Evolutionary conservation across 2,329 filamentous ascomycete species (phyloP), one percentile per base, ranked within the genome.

Genomic region (Emmonsia crescens): DNA sequence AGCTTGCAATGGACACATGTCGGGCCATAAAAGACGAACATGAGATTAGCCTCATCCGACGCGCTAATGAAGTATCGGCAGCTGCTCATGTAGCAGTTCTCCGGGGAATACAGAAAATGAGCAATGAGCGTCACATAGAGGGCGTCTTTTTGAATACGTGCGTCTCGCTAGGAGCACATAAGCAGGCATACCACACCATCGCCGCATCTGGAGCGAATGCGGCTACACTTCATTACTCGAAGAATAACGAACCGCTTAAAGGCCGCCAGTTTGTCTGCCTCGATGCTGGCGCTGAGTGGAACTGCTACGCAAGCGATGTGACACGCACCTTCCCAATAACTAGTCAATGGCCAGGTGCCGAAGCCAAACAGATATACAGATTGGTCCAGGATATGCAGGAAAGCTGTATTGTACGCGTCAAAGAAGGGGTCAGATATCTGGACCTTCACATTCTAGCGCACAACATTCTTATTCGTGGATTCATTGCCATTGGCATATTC

Each of bases 151-250:
- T 95, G 12, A 85, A 89, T 71, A 81, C 82, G 36, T 95, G 89
- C 72, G 83, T 94, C 63, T 82, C 86, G 59, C 81, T 87, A 64
- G 89, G 89, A 29, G 88, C 88, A 59, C 87, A 86, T 71, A 85
- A 94, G 68, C 91, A 95, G 79, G 87, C 93, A 0, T 97, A 97
- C 75, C 84, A 89, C 66, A 87, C 88, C 63, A 96, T 97, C 69
- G 85, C 94, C 21, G 93, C 91, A 0, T 84, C 84, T 40, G 93
- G 93, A 12, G 82, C 85, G 5, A 87, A 89, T 19, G 92, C 89
- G 0, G 89, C 91, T 5, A 94, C 90, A 1, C 81, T 96, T 40
- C 93, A 96, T 76, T 96, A 96, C 69, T 84, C 91, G 29, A 84
- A 87, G 70, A 96, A 96, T 73, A 80, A 91, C 66, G 81, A 87